Conservation (phyloP, 1,139 yeast species). For the Zygotorulaspora mrakii region DNA sequence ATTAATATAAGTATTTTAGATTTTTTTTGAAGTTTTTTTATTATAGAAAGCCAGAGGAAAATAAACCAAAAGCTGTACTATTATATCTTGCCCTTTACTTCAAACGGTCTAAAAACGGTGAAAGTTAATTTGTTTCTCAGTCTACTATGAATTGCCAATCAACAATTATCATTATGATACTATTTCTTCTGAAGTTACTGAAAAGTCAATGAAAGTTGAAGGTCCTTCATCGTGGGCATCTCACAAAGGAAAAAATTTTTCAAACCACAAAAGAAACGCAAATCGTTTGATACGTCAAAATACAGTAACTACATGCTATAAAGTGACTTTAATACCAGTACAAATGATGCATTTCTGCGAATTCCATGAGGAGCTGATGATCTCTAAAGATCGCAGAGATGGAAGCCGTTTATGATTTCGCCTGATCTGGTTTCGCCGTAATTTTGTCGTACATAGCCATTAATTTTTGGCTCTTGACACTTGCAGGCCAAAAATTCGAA, state of each 20-base stretch:
- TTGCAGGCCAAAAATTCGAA: slow-evolving; percentile 88
- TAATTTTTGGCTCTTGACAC: slow-evolving; percentile 77
- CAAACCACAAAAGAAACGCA: slow-evolving; percentile 8
- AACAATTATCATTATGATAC: neutral
- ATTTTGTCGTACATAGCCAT: slow-evolving; percentile 79
- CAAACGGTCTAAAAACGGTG: slow-evolving; percentile 20
- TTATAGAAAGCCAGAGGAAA: slow-evolving; percentile 17
- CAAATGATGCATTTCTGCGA: too few species aligned
- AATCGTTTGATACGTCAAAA: neutral
- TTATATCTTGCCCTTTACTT: slow-evolving; percentile 18
- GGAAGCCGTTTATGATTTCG: neutral
- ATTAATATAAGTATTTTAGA: slow-evolving; percentile 23
- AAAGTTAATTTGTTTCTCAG: slow-evolving; percentile 19
- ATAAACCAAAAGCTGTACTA: slow-evolving; percentile 17
- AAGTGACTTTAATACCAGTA: neutral
- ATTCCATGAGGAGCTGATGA: too few species aligned
- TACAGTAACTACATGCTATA: too few species aligned
- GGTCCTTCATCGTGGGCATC: slow-evolving; percentile 8
- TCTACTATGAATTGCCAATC: slow-evolving; percentile 4
- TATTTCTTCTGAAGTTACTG: neutral
- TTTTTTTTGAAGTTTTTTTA: slow-evolving; percentile 31
- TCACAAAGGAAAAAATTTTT: slow-evolving; percentile 8
- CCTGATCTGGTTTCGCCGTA: slow-evolving; percentile 22
- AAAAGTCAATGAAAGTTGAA: slow-evolving; percentile 5
- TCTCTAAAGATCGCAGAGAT: too few species aligned